These are phyloP conservation scores for Cryphonectria naterciae DNA, from an alignment of 2,329 filamentous ascomycete genomes.

Conservation along the genomic window DNA sequence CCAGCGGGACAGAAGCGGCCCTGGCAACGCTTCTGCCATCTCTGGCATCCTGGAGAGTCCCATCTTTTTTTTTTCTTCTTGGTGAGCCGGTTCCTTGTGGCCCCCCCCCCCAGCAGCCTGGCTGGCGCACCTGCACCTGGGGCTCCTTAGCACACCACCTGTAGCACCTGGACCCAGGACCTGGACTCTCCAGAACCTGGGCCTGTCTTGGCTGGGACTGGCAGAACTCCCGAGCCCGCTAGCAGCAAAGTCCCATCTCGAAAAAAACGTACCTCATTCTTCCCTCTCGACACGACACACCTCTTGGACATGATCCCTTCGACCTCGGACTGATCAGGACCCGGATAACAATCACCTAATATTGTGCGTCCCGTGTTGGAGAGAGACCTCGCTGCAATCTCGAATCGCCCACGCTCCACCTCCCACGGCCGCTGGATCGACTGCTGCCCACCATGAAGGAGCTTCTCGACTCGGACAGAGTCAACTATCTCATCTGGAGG, in stretches of 20 bases:
- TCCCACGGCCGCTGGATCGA: constrained; percentile 28
- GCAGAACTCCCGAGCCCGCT: constrained; percentile 14
- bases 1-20: constrained; percentile 4
- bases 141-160: neutral
- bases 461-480: constrained; percentile 66
- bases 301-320: constrained; percentile 11
- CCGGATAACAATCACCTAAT: neutral
- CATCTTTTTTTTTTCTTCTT: neutral
- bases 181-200: neutral
- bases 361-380: constrained; percentile 3
- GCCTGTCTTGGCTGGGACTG: neutral
- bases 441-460: constrained; percentile 58
- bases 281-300: constrained; percentile 22
- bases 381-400: constrained; percentile 1
- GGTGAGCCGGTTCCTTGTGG: neutral
- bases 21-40: constrained; percentile 2
- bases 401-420: constrained; percentile 20
- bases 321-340: neutral
- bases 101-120: neutral
- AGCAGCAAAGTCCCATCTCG: constrained; percentile 26
- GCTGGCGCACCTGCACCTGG: neutral
- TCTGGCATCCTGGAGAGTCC: constrained; percentile 1
- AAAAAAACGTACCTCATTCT: constrained; percentile 27
- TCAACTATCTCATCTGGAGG: constrained; percentile 75
- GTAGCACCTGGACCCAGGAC: constrained; percentile 3